phyloP scores from a whole-genome alignment of 208 protist species.

The Trypanosomatidae sp. region DNA sequence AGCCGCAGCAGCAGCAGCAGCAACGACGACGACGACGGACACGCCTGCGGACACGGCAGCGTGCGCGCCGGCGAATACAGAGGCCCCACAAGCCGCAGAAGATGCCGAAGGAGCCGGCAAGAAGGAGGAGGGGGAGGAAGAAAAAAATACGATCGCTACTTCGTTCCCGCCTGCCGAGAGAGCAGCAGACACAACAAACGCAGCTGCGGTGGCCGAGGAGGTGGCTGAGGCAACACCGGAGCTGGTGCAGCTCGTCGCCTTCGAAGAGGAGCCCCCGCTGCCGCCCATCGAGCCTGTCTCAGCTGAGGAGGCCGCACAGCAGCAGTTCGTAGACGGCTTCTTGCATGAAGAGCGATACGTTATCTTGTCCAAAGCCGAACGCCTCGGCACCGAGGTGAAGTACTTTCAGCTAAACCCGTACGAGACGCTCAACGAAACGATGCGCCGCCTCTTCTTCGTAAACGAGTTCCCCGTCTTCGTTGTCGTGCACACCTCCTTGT shows the following conservation, averaged over 20 bases:
- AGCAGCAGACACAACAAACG: not conserved
- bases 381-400: conserved; percentile 47
- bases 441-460: conserved; percentile 83
- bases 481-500: conserved; percentile 45
- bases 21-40: not conserved
- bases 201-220: not conserved
- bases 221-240: not conserved
- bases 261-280: conserved; percentile 18
- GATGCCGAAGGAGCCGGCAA: no score
- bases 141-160: no score
- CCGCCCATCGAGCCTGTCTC: conserved; percentile 19
- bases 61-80: no score
- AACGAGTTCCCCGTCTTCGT: conserved; percentile 87
- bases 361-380: conserved; percentile 69
- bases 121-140: no score
- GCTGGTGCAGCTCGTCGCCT: conserved; percentile 10
- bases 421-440: conserved; percentile 70
- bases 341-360: conserved; percentile 30
- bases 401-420: conserved; percentile 66
- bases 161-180: no score
- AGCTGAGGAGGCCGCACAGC: conserved; percentile 24
- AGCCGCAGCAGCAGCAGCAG: no score
- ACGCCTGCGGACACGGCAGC: not conserved
- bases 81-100: not conserved
- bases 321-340: conserved; percentile 34